These are phyloP conservation scores for Ganoderma lingzhi DNA, from an alignment of 1,284 basidiomycete species.

Conservation along the genomic window DNA sequence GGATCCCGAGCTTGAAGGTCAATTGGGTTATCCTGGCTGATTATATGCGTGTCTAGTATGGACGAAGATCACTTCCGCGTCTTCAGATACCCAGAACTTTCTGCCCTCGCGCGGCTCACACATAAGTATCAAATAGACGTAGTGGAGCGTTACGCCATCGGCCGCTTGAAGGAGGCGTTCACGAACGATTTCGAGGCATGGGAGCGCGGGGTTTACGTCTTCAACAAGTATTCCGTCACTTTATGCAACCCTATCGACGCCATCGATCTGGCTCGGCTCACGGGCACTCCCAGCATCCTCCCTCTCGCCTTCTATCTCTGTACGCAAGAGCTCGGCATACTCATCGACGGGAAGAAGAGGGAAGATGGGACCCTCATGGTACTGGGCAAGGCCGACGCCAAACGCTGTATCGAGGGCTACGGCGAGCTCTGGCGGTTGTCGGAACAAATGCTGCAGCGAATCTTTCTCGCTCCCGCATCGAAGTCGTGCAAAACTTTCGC, in stretches of 20 bases:
- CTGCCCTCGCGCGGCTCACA: slow-evolving; percentile 16
- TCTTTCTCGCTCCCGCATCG: background rate
- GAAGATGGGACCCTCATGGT: background rate
- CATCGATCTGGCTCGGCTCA: background rate
- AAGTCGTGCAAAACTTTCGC: background rate
- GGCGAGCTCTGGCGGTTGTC: background rate
- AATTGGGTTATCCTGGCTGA: too few species aligned
- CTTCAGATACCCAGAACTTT: background rate
- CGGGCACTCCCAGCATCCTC: background rate
- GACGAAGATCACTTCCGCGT: background rate
- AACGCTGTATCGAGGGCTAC: background rate
- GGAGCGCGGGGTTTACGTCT: background rate
- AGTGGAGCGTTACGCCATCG: background rate
- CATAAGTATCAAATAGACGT: slow-evolving; percentile 17
- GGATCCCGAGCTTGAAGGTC: too few species aligned
- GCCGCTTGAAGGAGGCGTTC: background rate
- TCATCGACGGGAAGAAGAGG: background rate
- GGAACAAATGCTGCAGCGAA: background rate
- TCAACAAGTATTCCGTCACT: background rate
- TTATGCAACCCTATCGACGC: background rate
- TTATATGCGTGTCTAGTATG: background rate
- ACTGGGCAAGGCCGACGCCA: background rate
- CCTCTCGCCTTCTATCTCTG: background rate
- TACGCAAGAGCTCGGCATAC: background rate
- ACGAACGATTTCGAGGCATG: background rate